Conservation (phyloP, 2,329 filamentous ascomycete species). For the Raffaelea albimanens region DNA sequence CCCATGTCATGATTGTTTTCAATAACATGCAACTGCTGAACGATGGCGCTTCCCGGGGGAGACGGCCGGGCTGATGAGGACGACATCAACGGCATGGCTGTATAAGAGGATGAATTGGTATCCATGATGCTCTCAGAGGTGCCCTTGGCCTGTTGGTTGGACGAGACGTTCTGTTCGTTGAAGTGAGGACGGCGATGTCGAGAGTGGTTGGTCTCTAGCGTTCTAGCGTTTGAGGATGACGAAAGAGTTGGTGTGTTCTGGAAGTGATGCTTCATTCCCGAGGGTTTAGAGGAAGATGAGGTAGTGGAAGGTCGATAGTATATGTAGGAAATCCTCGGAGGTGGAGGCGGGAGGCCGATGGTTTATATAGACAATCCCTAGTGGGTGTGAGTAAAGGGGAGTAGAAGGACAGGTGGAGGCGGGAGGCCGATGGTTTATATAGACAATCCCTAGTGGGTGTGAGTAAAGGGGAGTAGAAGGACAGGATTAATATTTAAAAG, state of each 20-base stretch:
- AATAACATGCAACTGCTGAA: background rate
- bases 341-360: background rate
- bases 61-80: no score
- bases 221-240: no score
- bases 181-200: constrained; percentile 13
- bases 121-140: background rate
- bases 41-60: background rate
- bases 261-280: background rate
- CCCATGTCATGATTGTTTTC: background rate
- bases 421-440: no score
- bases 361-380: no score
- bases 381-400: background rate
- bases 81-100: no score
- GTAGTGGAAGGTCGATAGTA: no score
- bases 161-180: constrained; percentile 15
- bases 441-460: background rate
- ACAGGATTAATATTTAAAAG: background rate
- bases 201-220: background rate
- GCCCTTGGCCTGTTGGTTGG: constrained; percentile 10
- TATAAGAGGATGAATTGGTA: no score
- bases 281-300: background rate
- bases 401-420: background rate
- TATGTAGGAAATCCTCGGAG: no score
- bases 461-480: background rate
- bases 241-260: no score